Evolutionary conservation across 306 rosid genomes (phyloP).

Genomic region (Glycine latifolia): DNA sequence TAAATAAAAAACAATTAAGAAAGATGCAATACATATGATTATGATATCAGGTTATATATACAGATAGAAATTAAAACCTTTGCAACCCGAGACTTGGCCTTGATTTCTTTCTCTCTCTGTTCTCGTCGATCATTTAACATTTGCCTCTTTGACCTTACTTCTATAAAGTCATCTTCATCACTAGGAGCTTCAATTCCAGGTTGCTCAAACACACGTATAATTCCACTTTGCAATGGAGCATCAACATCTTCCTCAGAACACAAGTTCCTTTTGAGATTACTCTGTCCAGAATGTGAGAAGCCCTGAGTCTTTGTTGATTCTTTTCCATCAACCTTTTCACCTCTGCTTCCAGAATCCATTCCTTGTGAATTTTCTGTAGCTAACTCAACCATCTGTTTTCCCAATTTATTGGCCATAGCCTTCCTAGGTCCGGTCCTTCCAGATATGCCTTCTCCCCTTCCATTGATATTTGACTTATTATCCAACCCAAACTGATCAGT

Average conservation of each 20-base stretch:
- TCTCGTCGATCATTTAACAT: constrained; percentile 96
- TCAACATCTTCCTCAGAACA: constrained; percentile 83
- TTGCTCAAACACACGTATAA: constrained; percentile 91
- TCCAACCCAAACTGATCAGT: constrained; percentile 60
- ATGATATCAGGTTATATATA: constrained; percentile 21
- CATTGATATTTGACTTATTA: constrained; percentile 57
- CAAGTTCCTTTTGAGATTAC: constrained; percentile 74
- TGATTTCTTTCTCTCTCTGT: constrained; percentile 87
- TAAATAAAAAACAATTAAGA: constrained; percentile 33
- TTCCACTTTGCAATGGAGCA: constrained; percentile 90
- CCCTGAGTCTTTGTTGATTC: constrained; percentile 59
- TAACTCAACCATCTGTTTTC: constrained; percentile 59
- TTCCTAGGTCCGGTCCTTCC: constrained; percentile 69
- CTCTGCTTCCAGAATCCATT: constrained; percentile 59
- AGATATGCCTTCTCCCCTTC: constrained; percentile 55
- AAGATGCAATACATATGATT: constrained; percentile 24
- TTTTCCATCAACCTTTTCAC: constrained; percentile 66
- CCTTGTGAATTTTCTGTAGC: constrained; percentile 53
- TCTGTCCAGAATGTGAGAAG: constrained; percentile 67
- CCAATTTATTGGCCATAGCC: constrained; percentile 54
- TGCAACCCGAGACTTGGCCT: constrained; percentile 79
- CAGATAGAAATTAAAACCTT: constrained; percentile 63
- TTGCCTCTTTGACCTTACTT: constrained; percentile 97
- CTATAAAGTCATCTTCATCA: constrained; percentile 96
- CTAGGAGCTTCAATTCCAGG: constrained; percentile 99